Percentiles rank a stretch among this genome's conserved stretches.
Evolutionary conservation across 495 filamentous ascomycete species (phyloP).

Genomic region (Penicillium samsonianum): DNA sequence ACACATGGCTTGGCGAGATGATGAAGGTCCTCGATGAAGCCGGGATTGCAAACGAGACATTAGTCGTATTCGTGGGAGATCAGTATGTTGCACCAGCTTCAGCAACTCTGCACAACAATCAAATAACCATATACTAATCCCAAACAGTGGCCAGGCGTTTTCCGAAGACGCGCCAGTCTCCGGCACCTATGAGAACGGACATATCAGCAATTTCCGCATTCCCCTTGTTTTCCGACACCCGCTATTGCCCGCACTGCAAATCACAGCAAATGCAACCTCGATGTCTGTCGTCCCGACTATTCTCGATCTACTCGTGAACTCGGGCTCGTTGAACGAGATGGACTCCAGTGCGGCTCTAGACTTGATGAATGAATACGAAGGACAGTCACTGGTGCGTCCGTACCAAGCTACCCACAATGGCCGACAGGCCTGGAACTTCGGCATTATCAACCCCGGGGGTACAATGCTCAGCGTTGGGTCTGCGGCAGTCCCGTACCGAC

Average conservation of each 20-base stretch:
- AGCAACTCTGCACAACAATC: not conserved
- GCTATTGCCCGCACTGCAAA: slow-evolving; percentile 39
- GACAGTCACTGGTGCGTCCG: slow-evolving; percentile 48
- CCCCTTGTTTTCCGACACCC: slow-evolving; percentile 48
- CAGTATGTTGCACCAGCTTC: slow-evolving; percentile 32
- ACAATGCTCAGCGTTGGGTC: slow-evolving; percentile 43
- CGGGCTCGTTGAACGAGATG: slow-evolving; percentile 36
- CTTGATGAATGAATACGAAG: slow-evolving; percentile 47
- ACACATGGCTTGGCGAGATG: slow-evolving; percentile 43
- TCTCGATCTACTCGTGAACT: slow-evolving; percentile 46
- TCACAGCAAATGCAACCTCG: slow-evolving; percentile 43
- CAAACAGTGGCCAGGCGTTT: slow-evolving; percentile 39
- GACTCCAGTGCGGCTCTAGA: slow-evolving; percentile 34
- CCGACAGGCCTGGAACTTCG: slow-evolving; percentile 45
- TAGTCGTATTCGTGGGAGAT: slow-evolving; percentile 49
- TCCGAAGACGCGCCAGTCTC: slow-evolving; percentile 38
- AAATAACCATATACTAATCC: not conserved
- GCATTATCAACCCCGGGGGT: slow-evolving; percentile 49
- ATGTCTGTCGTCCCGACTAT: slow-evolving; percentile 48
- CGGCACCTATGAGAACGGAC: slow-evolving; percentile 47
- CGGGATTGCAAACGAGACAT: slow-evolving; percentile 45
- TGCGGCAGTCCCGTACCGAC: slow-evolving; percentile 40
- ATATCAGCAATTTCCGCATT: slow-evolving; percentile 48
- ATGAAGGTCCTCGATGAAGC: slow-evolving; percentile 41
- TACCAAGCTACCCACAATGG: slow-evolving; percentile 36